A percentile compares a stretch with the other conserved stretches of the same genome.
Conservation (phyloP, 2,329 filamentous ascomycete species). For the Massarina eburnea region DNA sequence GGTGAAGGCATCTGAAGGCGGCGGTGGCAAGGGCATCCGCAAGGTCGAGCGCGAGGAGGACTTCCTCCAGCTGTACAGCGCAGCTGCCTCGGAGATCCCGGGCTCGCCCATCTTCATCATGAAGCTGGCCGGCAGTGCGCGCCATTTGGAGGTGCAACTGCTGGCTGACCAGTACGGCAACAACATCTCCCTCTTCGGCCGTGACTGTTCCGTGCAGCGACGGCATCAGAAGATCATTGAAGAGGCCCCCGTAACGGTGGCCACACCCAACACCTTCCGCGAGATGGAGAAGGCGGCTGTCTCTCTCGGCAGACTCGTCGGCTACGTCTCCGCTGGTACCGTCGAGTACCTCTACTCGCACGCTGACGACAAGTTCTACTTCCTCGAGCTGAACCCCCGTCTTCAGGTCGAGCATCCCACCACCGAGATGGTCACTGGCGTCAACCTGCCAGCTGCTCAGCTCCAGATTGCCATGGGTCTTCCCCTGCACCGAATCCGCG, state of each 20-base stretch:
- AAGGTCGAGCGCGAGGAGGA: constrained; percentile 85
- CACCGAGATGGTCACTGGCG: constrained; percentile 98
- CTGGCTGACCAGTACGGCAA: constrained; percentile 99
- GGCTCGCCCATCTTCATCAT: constrained; percentile 99
- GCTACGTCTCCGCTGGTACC: constrained; percentile 97
- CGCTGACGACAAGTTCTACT: constrained; percentile 98
- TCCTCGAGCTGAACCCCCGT: constrained; percentile 97
- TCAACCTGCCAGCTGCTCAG: constrained; percentile 95
- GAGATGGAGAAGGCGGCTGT: constrained; percentile 97
- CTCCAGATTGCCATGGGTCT: constrained; percentile 99
- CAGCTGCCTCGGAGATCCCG: constrained; percentile 94
- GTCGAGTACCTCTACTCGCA: constrained; percentile 99
- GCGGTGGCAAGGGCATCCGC: constrained; percentile 98
- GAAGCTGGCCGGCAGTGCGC: constrained; percentile 95
- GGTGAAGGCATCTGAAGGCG: constrained; percentile 99
- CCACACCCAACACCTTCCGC: constrained; percentile 84
- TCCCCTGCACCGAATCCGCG: constrained; percentile 89
- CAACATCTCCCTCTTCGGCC: constrained; percentile 97
- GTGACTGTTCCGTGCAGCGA: constrained; percentile 98
- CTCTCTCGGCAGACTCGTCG: constrained; percentile 87
- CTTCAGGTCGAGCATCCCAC: constrained; percentile 99
- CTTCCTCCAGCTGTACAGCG: constrained; percentile 88
- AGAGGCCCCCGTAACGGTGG: constrained; percentile 96
- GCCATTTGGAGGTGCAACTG: constrained; percentile 96
- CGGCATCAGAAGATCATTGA: constrained; percentile 99